These are phyloP conservation scores for Globisporangium cylindrosporum DNA, from an alignment of 352 stramenopile species.

Conservation along the genomic window DNA sequence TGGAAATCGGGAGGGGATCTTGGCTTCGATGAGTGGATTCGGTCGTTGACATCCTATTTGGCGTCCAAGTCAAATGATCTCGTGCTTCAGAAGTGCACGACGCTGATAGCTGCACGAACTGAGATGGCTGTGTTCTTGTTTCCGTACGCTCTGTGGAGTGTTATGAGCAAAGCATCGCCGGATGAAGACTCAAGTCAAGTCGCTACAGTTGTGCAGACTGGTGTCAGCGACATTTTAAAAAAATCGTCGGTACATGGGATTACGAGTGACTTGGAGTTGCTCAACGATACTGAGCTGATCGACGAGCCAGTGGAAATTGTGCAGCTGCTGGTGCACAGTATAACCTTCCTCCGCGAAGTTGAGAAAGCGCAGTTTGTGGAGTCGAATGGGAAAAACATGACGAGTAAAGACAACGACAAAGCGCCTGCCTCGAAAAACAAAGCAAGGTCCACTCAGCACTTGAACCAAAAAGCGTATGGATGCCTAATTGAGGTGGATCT, in stretches of 20 bases:
- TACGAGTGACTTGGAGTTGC: not conserved
- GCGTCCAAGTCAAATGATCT: conserved; percentile 33
- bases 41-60: conserved; percentile 43
- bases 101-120: conserved; percentile 33
- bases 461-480: conserved; percentile 43
- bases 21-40: conserved; percentile 63
- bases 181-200: conserved; percentile 12
- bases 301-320: conserved; percentile 38
- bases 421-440: not conserved
- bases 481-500: conserved; percentile 65
- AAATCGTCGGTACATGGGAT: not conserved
- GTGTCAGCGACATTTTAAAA: conserved; percentile 39
- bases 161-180: conserved; percentile 17
- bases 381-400: conserved; percentile 36
- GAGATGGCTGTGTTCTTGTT: conserved; percentile 80
- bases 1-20: conserved; percentile 38
- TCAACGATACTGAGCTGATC: not conserved
- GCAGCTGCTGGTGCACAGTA: conserved; percentile 72
- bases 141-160: conserved; percentile 52
- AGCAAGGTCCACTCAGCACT: conserved; percentile 5
- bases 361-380: conserved; percentile 75
- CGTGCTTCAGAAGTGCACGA: conserved; percentile 48
- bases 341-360: conserved; percentile 80
- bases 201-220: conserved; percentile 34
- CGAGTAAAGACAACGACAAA: conserved; percentile 12